Percentiles rank a stretch among this genome's conserved stretches.
These are phyloP conservation scores for Cardamine occulta DNA, from an alignment of 345 rosid genomes.

Conservation along the genomic window DNA sequence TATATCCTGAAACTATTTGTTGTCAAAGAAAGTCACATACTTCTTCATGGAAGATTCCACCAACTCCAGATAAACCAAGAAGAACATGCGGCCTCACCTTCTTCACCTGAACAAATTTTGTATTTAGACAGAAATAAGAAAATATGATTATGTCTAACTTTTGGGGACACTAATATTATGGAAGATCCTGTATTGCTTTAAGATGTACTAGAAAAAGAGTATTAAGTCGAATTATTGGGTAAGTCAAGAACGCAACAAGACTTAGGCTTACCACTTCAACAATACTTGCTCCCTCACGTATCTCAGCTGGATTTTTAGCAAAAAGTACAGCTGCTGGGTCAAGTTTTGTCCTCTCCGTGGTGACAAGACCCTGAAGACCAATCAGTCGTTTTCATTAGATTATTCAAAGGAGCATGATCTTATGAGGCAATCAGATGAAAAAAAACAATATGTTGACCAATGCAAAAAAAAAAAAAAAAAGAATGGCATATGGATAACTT, in stretches of 20 bases:
- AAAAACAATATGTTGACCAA: conserved; percentile 23
- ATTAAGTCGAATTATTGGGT: conserved; percentile 7
- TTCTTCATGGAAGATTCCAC: conserved; percentile 88
- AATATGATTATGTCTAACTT: neutral
- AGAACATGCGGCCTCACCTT: conserved; percentile 89
- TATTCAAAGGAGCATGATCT: conserved; percentile 9
- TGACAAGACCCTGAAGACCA: conserved; percentile 79
- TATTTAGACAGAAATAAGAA: conserved; percentile 26
- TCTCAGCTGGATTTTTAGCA: conserved; percentile 74
- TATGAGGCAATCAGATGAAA: conserved; percentile 13
- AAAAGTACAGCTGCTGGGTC: conserved; percentile 88
- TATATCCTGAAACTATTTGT: conserved; percentile 14
- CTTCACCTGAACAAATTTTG: conserved; percentile 64
- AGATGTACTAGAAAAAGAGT: neutral
- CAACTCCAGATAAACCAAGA: conserved; percentile 99
- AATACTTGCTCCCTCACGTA: conserved; percentile 79
- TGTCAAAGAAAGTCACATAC: conserved; percentile 44
- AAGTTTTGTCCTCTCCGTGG: conserved; percentile 82
- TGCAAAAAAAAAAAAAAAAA: neutral
- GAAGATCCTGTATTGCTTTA: neutral
- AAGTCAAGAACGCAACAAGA: conserved; percentile 24
- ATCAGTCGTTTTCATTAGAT: conserved; percentile 34
- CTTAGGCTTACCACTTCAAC: conserved; percentile 80
- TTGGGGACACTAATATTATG: neutral
- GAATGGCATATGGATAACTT: conserved; percentile 21